Conservation (phyloP, 164 flowering plant species). For the Buxus sempervirens region DNA sequence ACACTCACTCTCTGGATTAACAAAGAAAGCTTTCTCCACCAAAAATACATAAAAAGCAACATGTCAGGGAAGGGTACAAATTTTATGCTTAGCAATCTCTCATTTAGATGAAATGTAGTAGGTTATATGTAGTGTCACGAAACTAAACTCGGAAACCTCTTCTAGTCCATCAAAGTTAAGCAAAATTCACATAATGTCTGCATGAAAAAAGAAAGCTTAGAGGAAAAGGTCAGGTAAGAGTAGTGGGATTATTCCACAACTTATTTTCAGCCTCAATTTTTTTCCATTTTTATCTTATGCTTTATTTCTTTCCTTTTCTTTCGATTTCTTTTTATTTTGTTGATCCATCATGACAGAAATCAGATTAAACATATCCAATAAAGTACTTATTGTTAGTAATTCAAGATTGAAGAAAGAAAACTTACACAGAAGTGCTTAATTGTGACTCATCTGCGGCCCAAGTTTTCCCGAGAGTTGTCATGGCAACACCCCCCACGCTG, state of each 20-base stretch:
- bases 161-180: neutral
- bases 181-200: neutral
- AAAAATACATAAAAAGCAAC: too few relatives aligned
- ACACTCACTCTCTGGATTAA: neutral
- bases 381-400: too few relatives aligned
- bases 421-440: slow-evolving; percentile 52
- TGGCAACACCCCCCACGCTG: slow-evolving; percentile 93
- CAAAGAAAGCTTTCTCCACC: neutral
- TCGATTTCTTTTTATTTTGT: too few relatives aligned
- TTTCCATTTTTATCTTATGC: too few relatives aligned
- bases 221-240: neutral
- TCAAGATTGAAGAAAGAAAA: slow-evolving; percentile 5
- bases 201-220: neutral
- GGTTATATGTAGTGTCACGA: neutral
- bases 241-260: neutral
- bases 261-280: neutral
- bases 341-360: too few relatives aligned
- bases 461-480: slow-evolving; percentile 98
- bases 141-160: neutral
- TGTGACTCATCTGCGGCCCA: slow-evolving; percentile 93
- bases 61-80: too few relatives aligned
- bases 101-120: too few relatives aligned
- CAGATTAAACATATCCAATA: too few relatives aligned
- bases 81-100: too few relatives aligned
- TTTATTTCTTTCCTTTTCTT: too few relatives aligned